Evolutionary conservation across 176 grass and related monocot species (phyloP).

Genomic region (Rhipidocladum racemiflorum): DNA sequence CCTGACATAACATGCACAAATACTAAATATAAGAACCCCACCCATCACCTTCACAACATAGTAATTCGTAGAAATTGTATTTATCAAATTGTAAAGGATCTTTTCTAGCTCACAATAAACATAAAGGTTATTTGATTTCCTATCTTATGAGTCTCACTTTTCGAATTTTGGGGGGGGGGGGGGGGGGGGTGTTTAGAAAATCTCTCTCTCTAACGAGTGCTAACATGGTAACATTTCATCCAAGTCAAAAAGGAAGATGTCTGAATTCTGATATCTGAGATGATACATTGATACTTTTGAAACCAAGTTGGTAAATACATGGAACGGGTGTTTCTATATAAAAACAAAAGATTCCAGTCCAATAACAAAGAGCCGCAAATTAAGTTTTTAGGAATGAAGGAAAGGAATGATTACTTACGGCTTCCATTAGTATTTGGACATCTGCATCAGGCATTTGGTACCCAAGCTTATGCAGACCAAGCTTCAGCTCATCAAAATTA

Average conservation of each 20-base stretch:
- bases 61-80: background rate
- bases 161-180: background rate
- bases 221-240: background rate
- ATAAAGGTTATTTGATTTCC: background rate
- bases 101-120: background rate
- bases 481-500: conserved; percentile 77
- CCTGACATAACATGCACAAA: conserved; percentile 49
- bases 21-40: conserved; percentile 30
- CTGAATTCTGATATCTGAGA: background rate
- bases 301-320: background rate
- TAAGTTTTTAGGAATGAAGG: background rate
- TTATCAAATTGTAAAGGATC: background rate
- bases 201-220: background rate
- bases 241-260: background rate
- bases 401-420: conserved; percentile 51
- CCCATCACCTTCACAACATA: background rate
- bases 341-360: background rate
- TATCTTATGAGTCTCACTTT: background rate
- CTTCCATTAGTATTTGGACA: conserved; percentile 90
- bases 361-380: background rate
- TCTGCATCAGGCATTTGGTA: conserved; percentile 78
- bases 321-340: background rate
- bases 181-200: background rate
- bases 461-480: conserved; percentile 77
- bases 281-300: background rate